These are phyloP conservation scores for Penicillium riverlandense DNA, from an alignment of 495 filamentous ascomycete species.

Conservation along the genomic window DNA sequence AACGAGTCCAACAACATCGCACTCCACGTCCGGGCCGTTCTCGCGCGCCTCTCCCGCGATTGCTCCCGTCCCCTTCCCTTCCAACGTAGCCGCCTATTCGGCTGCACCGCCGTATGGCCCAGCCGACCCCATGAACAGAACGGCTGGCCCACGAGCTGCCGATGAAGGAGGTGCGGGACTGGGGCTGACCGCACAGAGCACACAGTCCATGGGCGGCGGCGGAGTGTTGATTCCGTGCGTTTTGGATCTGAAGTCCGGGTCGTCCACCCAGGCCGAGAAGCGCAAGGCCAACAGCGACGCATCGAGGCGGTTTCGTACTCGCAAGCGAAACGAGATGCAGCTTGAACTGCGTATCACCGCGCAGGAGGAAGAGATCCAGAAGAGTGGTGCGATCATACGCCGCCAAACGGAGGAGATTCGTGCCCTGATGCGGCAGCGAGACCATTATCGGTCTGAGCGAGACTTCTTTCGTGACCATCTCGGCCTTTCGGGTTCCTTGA, in stretches of 20 bases:
- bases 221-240: constrained; percentile 54
- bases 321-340: constrained; percentile 84
- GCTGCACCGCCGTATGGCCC: constrained; percentile 17
- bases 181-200: constrained; percentile 25
- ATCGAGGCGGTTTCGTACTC: constrained; percentile 79
- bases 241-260: constrained; percentile 68
- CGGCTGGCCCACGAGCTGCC: constrained; percentile 20
- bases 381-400: constrained; percentile 43
- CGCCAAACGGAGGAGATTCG: constrained; percentile 56
- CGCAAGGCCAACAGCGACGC: constrained; percentile 89
- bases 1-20: constrained; percentile 48
- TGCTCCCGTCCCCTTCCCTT: constrained; percentile 16
- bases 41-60: constrained; percentile 41
- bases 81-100: constrained; percentile 11
- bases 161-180: constrained; percentile 15
- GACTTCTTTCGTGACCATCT: constrained; percentile 62
- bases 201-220: constrained; percentile 22
- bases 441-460: constrained; percentile 52
- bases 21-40: constrained; percentile 41
- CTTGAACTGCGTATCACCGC: constrained; percentile 52
- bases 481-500: constrained; percentile 40
- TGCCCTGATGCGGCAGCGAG: constrained; percentile 43
- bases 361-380: constrained; percentile 51
- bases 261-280: constrained; percentile 83
- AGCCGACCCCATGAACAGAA: constrained; percentile 22